Evolutionary conservation across 1,284 basidiomycete species (phyloP).

Genomic region (Cutaneotrichosporon cutaneum): DNA sequence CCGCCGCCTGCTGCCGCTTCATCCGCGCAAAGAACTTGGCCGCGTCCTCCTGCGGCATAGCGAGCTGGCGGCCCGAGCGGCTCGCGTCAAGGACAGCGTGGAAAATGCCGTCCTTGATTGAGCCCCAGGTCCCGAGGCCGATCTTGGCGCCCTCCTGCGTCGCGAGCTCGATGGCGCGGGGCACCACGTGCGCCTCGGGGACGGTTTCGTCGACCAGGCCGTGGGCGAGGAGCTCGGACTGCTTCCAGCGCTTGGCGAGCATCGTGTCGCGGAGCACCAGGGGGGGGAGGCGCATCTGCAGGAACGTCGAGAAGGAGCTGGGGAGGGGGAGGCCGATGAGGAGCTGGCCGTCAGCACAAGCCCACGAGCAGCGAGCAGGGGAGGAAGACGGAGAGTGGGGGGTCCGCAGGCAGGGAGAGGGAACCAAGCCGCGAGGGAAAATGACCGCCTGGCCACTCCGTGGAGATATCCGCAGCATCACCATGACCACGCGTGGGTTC

Average conservation of each 20-base stretch:
- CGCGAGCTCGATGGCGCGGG: constrained; percentile 52
- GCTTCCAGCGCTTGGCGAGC: constrained; percentile 76
- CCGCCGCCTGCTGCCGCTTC: constrained; percentile 31
- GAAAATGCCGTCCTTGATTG: constrained; percentile 57
- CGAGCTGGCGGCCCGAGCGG: constrained; percentile 36
- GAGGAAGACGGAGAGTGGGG: background rate
- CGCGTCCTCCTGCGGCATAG: constrained; percentile 27
- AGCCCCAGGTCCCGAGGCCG: constrained; percentile 56
- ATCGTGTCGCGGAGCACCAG: constrained; percentile 70
- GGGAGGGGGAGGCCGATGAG: constrained; percentile 80
- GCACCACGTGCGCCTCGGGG: constrained; percentile 59
- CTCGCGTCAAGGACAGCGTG: constrained; percentile 50
- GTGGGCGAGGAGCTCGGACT: constrained; percentile 65
- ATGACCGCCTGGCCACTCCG: no score
- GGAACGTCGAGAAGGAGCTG: constrained; percentile 65
- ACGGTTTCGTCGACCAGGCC: constrained; percentile 74
- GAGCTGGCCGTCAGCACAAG: constrained; percentile 58
- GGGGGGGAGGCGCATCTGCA: constrained; percentile 66
- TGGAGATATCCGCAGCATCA: no score
- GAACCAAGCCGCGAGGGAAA: no score
- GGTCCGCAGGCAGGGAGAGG: no score
- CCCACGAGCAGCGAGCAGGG: no score
- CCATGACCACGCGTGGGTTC: no score
- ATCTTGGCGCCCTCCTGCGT: constrained; percentile 51
- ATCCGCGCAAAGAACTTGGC: constrained; percentile 39